Conservation (phyloP, 179 eudicot species). For the Beta corolliflora region DNA sequence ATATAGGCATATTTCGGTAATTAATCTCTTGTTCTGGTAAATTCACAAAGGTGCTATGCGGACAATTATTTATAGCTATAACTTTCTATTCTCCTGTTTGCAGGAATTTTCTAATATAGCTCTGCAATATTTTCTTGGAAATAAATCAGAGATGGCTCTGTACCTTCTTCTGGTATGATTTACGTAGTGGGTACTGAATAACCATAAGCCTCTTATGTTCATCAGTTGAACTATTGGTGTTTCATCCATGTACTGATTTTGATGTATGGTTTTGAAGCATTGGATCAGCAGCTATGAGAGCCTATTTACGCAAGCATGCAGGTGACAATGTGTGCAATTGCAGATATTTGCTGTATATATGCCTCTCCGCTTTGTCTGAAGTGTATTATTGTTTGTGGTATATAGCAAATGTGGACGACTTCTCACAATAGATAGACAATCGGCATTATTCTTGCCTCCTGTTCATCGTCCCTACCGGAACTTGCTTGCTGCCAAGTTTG, state of each 20-base stretch:
- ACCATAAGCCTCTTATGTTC: background rate
- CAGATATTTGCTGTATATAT: background rate
- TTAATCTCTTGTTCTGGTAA: background rate
- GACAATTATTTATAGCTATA: background rate
- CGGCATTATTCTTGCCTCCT: conserved; percentile 73
- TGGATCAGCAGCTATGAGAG: conserved; percentile 79
- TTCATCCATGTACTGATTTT: conserved; percentile 21
- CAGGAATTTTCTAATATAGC: conserved; percentile 88
- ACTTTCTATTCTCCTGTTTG: conserved; percentile 7
- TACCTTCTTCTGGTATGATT: conserved; percentile 62
- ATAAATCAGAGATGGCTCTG: conserved; percentile 60
- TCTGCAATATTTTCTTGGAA: conserved; percentile 70
- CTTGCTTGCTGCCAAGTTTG: conserved; percentile 39
- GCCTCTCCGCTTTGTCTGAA: background rate
- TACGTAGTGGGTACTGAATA: background rate
- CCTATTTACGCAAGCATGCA: conserved; percentile 75
- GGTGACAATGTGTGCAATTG: conserved; percentile 43
- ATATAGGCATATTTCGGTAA: conserved; percentile 77
- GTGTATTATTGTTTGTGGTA: conserved; percentile 29
- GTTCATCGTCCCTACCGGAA: conserved; percentile 69
- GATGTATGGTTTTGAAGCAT: conserved; percentile 47
- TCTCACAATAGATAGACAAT: conserved; percentile 78
- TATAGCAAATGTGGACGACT: conserved; percentile 84
- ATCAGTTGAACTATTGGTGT: background rate
- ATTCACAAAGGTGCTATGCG: conserved; percentile 3